Evolutionary conservation across 1,284 basidiomycete genomes (phyloP), one percentile per base, ranked within the genome.

Genomic region (Melanopsichium pennsylvanicum): DNA sequence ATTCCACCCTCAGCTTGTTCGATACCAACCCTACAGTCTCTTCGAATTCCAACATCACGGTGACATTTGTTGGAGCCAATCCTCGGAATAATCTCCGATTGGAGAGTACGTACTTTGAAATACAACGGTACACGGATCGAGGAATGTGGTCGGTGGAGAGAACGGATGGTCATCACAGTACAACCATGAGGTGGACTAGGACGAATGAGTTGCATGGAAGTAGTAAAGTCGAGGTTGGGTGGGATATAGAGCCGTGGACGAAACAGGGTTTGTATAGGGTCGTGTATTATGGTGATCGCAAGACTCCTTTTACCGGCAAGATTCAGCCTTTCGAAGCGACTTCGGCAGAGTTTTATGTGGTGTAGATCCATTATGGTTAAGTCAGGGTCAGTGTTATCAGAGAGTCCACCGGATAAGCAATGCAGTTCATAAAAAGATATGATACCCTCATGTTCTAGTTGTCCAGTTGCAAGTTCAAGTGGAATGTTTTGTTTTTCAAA

Each of bases 141-240:
- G 54, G 49, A 8, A 34, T n/a, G 1, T 91, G 89, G 89, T 81
- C 62, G 48, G 76, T 84, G 0, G 86, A 88, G 41, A 84, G 87
- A 37, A 88, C 89, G 3, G 90, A 92, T 80, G 90, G 89, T 12
- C 90, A 91, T 79, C 89, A 89, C 25, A 90, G 89, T 8, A 91
- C 90, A 2, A 85, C 84, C 18, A 90, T 86, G 78, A 83, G 85
- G 51, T 92, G 90, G 90, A 76, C 67, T n/a, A 31, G 51, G 15
- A 74, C 72, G 0, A 74, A 58, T 43, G 56, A 51, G 32, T 21
- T 61, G 7, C 52, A 54, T 18, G 74, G 74, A 12, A 63, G 44
- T 11, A 60, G 52, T 27, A 42, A 23, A 23, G 32, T 72, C 6
- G 56, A 75, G 13, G 37, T 75, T 4, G 58, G 49, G 0, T 76